Evolutionary conservation across 2,329 filamentous ascomycete species (phyloP), one percentile per base, ranked within the genome.

Genomic region (Orbilia ellipsospora): DNA sequence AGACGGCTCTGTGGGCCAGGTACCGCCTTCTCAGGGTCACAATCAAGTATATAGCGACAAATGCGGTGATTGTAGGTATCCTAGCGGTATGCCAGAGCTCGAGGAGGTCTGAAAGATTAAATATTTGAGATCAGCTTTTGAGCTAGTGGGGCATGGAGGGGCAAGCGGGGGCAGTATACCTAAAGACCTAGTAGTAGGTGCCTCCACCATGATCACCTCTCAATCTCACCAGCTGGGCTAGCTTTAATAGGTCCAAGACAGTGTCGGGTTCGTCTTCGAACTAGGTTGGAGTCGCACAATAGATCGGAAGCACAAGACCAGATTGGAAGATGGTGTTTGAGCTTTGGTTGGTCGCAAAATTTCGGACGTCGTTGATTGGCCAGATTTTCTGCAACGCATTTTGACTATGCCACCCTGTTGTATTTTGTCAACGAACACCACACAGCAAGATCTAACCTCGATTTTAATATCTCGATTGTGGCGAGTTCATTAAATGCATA

Each of bases 61-160:
- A 18, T 1, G 31, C 12, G 13, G 57, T 10, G n/a, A 72, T 36
- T 26, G 57, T 26, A 10, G 67, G 73, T 48, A 66, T 42, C 12
- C 73, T 54, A n/a, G 56, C 16, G 0, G 56, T 54, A 31, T 77
- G 73, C 73, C 73, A 77, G 4, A 77, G 66, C 48, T 62, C 73
- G 31, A 77, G 40, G 54, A 77, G 66, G 62, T 56, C 73, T 77
- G 51, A 3, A 59, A 5, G 12, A n/a, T 0, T 13, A 0, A 7
- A 62, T 28, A 18, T 20, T 51, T 20, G 16, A 5, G 10, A 61
- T 36, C 23, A 40, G 31, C 18, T 16, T 4, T 4, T 2, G 20
- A 4, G 6, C 13, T 40, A 20, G 56, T 26, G 52, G 23, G 63
- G 52, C 10, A 48, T 36, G 16, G 62, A 8, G 45, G 51, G 51